Evolutionary conservation across 225 moss, liverwort and hornwort species (phyloP), one percentile per base, ranked within the genome.

Genomic region (Polytrichum formosum): DNA sequence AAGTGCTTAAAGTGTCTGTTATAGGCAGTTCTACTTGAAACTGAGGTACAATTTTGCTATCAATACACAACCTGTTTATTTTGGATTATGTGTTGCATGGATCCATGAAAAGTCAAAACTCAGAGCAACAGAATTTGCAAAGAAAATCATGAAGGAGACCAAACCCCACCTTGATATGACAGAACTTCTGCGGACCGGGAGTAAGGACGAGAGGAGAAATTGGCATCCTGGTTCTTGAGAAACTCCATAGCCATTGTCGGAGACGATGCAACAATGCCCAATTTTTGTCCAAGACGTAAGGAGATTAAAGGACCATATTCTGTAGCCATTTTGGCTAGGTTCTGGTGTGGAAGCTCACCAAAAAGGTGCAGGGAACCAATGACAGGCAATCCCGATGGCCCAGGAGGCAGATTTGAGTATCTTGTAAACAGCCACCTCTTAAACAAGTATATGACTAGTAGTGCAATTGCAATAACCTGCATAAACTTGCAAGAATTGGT

Each of bases 201-300:
- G n/a, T 65, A 18, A 10, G 73, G 73, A 19, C 56, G 73, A 73
- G 73, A 65, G 56, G 56, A 65, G 72, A 65, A 72, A 55, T 65
- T 72, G 64, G 20, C 23, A 25, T 72, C 72, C 55, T 65, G 72
- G 29, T 64, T 22, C 65, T 30, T 64, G 28, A 73, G 66, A 33
- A 73, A 66, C 37, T 73, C 73, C 37, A 25, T 73, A n/a, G 65
- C 73, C 56, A 56, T 53, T 58, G 66, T 60, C 25, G 35, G 58
- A 4, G 66, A 56, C 7, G 66, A 55, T 22, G 33, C 73, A 2
- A 73, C 65, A 7, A 73, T 26, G 30, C 55, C 28, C 17, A 21
- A 30, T 19, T 35, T 64, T 22, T 66, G 64, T 10, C 73, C 73
- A 7, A 72, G 63, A n/a, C 63, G 71, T 18, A 72, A 19, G 8